Base-by-base conservation (phyloP, 2,329 filamentous ascomycete genomes). In the Beauveria asiatica region DNA sequence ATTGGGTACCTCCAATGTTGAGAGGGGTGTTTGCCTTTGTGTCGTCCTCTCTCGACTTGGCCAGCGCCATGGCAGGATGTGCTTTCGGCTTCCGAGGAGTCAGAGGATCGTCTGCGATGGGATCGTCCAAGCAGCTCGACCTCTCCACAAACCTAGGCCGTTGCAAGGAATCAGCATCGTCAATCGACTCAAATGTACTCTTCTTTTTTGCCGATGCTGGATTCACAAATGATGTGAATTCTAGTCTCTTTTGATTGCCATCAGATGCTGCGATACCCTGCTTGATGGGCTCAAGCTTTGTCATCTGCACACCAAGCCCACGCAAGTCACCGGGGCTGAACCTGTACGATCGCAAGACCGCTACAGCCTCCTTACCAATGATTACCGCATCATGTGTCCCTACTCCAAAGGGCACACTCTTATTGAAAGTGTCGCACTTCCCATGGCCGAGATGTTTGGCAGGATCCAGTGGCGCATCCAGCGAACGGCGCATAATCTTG, bases 391-490 rank as follows among this genome's bases (percentile, higher is more conserved):
- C 82, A 69, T 95, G 88, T 0, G 93, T 97, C 4, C 92, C 86
- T 17, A 97, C 84, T 1, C 93, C 92, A 62, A 99, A 87, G 1
- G 85, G 72, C 9, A 88, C 73, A 66, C 91, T 96, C 72, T 95
- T 97, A 76, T 91, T 97, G 77, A 92, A 95, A 0, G 86, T 89
- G 69, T 99, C 94, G 69, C 94, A 99, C 73, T 92, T 93, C 1
- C 94, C 94, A 73, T 97, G 94, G 0, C 94, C 94, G 1, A 99
- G 80, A 73, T 97, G 92, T 69, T 99, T 99, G 0, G 88, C 85
- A 2, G 94, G 91, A 70, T 97, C 92, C 17, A 97, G 75, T 0
- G 94, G 94, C 17, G 94, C 93, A 74, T 96, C 89, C 23, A 86
- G 78, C 17, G 92, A 85, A 63, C 93, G 85, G 63, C 88, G 84